phyloP scores from a whole-genome alignment of 2,329 filamentous ascomycete genomes.

The Penicillium hordei region DNA sequence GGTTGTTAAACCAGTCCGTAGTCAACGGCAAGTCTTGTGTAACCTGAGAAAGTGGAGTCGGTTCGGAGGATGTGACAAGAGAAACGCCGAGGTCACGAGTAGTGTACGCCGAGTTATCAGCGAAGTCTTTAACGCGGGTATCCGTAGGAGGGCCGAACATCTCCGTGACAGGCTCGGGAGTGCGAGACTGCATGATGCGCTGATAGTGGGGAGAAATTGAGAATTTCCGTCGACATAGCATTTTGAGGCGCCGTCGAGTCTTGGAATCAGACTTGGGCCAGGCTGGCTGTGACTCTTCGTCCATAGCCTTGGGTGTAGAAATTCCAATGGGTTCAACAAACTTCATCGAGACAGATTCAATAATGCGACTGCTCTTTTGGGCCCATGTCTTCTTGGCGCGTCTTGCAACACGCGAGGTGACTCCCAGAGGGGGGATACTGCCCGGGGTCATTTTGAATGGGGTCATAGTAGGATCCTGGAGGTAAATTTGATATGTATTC shows the following conservation, averaged over 20 bases:
- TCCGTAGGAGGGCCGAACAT: slow-evolving; percentile 34
- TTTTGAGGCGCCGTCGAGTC: slow-evolving; percentile 58
- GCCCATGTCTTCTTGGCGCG: slow-evolving; percentile 63
- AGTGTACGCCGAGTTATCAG: slow-evolving; percentile 35
- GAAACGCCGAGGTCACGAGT: slow-evolving; percentile 49
- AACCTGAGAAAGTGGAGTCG: slow-evolving; percentile 37
- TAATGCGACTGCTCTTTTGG: slow-evolving; percentile 41
- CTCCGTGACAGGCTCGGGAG: slow-evolving; percentile 58
- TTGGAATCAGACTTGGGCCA: slow-evolving; percentile 61
- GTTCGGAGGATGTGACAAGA: slow-evolving; percentile 43
- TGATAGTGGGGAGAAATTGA: slow-evolving; percentile 65
- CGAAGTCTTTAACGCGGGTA: slow-evolving; percentile 25
- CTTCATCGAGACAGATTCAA: slow-evolving; percentile 6
- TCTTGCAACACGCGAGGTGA: slow-evolving; percentile 62
- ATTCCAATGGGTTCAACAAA: slow-evolving; percentile 45
- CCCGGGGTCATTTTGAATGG: slow-evolving; percentile 67
- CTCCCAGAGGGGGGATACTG: slow-evolving; percentile 62
- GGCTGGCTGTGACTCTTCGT: slow-evolving; percentile 35
- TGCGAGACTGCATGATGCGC: slow-evolving; percentile 59
- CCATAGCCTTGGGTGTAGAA: slow-evolving; percentile 47
- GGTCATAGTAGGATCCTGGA: slow-evolving; percentile 65
- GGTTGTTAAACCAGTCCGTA: slow-evolving; percentile 41
- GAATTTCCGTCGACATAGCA: slow-evolving; percentile 61
- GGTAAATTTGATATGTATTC: slow-evolving; percentile 64
- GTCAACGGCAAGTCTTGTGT: slow-evolving; percentile 29